Evolutionary conservation across 1,139 yeast genomes (phyloP), one percentile per base, ranked within the genome.

Genomic region (Citeromyces hawaiiensis): DNA sequence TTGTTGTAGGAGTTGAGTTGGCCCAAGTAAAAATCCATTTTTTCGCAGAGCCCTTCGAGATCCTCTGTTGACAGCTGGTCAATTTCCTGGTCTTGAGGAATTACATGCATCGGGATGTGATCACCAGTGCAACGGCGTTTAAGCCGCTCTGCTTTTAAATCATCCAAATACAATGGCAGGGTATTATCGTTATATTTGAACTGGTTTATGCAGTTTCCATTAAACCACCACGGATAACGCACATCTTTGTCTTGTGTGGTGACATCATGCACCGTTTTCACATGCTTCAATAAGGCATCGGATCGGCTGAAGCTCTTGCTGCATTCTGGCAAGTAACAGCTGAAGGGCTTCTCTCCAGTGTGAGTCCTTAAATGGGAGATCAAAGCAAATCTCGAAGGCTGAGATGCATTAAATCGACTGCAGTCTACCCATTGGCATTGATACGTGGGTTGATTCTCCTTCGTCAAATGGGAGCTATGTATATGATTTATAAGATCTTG

Each of bases 281-380:
- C 64, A 53, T 82, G 91, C 48, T 73, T 70, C 11, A 79, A 70
- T 45, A 82, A 60, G 1, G 79, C 82, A 45, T 76, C 83, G 1
- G 77, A 63, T 42, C 79, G 55, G 1, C 74, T 66, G 49, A 78
- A 79, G 39, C 68, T 68, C 44, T 73, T 68, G 43, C 70, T 72
- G 56, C 91, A 82, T 49, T 78, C 86, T 1, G 86, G 86, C 11
- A 79, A 64, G 0, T 76, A 68, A 52, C 93, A 82, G 47, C 67
- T 73, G 50, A 73, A 77, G 27, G 83, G 83, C 47, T 70, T 69
- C 49, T 77, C 83, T 0, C 82, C 79, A 0, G 83, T 73, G 52
- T 80, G 88, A 2, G 74, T 64, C 39, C 85, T 56, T 49, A 79
- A 63, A 51, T 80, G 88, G 0, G 80, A 65, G 1, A 76, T 65